Base-by-base conservation (phyloP, 495 filamentous ascomycete species). In the Podospora appendiculata region DNA sequence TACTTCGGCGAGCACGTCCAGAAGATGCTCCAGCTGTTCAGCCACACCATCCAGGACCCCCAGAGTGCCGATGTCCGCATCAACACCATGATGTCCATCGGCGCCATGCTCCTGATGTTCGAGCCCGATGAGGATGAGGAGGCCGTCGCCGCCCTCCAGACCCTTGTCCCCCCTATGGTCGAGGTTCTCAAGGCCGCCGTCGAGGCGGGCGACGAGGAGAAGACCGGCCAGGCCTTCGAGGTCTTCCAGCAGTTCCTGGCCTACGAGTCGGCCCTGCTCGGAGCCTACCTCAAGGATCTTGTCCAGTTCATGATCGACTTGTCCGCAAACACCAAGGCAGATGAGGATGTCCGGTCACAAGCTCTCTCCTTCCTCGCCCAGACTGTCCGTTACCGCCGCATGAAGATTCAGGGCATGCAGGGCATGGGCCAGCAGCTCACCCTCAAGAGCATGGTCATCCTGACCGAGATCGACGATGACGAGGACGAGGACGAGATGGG, bases 221-320 rank as follows among this genome's bases (percentile, higher is more conserved):
- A 84, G 54, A 80, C 85, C 46, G 87, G 89, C 69, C 86, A 92
- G 61, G 86, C 85, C 6, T 98, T 98, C 61, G 93, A 98, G 67
- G 91, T 96, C 47, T 96, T 98, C 79, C 94, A 98, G 72, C 95
- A 88, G 34, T 80, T 97, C 53, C 77, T 98, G 33, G 88, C 88
- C 53, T 95, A 88, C 64, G 91, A 97, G 60, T 83, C 86, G 19
- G 79, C 85, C n/a, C 76, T 97, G 32, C 72, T 96, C 25, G 87
- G 83, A 53, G 75, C 78, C 36, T 90, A 96, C 70, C 90, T 99
- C 67, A 87, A 85, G 68, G 87, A 96, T 62, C 77, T 98, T 32
- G 74, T 97, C 44, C 82, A 88, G 55, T 95, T 97, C 75, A 96
- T 98, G 88, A 86, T 91, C 58, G 86, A 94, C 48, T 72, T 98